phyloP scores from a whole-genome alignment of 768 basidiomycete species.

The Lactifluus echinatus region DNA sequence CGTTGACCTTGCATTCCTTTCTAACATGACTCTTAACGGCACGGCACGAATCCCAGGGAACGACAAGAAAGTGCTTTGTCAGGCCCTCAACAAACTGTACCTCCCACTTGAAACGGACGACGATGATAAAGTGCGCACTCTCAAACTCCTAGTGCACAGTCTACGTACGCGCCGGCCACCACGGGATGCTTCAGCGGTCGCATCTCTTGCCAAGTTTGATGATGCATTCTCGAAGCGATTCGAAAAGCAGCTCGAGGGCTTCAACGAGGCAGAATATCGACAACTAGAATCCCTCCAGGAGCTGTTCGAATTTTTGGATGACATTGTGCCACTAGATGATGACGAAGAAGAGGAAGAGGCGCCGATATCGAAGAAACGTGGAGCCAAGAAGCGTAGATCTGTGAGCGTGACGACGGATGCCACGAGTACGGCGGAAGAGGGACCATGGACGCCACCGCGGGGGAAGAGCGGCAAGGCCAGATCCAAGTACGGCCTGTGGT shows the following conservation, averaged over 20 bases:
- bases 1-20: conserved; percentile 2
- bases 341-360: conserved; percentile 38
- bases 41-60: conserved; percentile 29
- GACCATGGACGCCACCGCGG: conserved; percentile 20
- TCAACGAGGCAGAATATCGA: conserved; percentile 64
- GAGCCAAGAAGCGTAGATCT: conserved; percentile 46
- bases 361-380: conserved; percentile 30
- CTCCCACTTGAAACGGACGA: conserved; percentile 59
- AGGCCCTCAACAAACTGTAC: conserved; percentile 42
- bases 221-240: conserved; percentile 59
- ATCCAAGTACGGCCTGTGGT: conserved; percentile 24
- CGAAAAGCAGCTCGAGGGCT: conserved; percentile 57
- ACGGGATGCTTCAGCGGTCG: conserved; percentile 51
- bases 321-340: conserved; percentile 60
- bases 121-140: conserved; percentile 53
- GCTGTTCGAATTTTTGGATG: conserved; percentile 64
- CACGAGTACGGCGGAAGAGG: conserved; percentile 31
- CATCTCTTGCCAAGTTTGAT: conserved; percentile 68
- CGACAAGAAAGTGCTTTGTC: conserved; percentile 40
- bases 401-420: conserved; percentile 43
- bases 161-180: conserved; percentile 51
- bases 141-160: conserved; percentile 54
- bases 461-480: conserved; percentile 30
- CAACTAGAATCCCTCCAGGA: conserved; percentile 53
- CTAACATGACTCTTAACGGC: neutral